Evolutionary conservation across 192 early-diverging fungal species (phyloP), one percentile per base, ranked within the genome.

Genomic region (Backusella parvicylindrica): DNA sequence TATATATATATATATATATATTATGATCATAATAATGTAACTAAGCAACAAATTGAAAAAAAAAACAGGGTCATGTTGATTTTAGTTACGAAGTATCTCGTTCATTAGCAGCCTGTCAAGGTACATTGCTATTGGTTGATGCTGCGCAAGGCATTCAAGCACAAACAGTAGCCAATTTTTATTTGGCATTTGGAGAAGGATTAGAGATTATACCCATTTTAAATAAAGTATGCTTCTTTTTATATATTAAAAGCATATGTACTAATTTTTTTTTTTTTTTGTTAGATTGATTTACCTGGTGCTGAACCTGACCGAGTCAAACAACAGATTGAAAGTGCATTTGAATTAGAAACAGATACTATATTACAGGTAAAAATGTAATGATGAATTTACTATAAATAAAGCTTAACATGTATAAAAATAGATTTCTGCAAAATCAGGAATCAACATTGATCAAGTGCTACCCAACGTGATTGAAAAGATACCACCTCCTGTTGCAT

Each of bases 111-210:
- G 97, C 97, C 3, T 97, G 96, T 81, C 96, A 99, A 79, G 96
- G 97, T 16, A 92, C 95, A 1, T 79, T 99, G 15, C 80, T 99
- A 21, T 85, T 99, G 23, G 95, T 99, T 0, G 97, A 99, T 77
- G 95, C 96, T 1, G 87, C 91, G 21, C 96, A 99, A 81, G 97
- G 97, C 16, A 93, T 99, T 33, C 96, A 99, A 80, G 97, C 97
- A 1, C 97, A 99, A 81, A 99, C 97, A 3, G 96, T 98, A 13
- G 96, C 97, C 26, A 99, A 98, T 84, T 99, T 97, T 81, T 97
- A 91, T 75, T 78, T 98, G 53, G 97, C 97, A 9, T 96, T 94
- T 86, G 90, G 92, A 23, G 87, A 97, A 79, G 93, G 89, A 15
- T 87, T 99, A 74, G 82, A 77, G 16, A 91, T 99, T 64, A 86